Evolutionary conservation across 108 stramenopile genomes (phyloP).

Genomic region (Cylindrotheca closterium): DNA sequence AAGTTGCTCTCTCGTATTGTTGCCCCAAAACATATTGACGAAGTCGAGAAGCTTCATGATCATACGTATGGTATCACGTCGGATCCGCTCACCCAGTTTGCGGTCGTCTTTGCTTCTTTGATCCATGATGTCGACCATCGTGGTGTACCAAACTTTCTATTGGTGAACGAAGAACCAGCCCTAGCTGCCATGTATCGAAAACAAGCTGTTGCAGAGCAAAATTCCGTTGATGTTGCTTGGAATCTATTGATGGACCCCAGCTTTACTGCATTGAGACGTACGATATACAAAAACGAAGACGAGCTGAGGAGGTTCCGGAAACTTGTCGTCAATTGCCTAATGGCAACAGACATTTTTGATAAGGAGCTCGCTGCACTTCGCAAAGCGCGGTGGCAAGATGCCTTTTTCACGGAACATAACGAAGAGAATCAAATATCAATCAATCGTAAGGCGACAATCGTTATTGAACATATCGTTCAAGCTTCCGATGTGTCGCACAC

Average conservation of each 20-base stretch:
- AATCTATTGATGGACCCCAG: slow-evolving; percentile 41
- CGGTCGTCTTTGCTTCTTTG: slow-evolving; percentile 41
- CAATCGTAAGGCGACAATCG: slow-evolving; percentile 35
- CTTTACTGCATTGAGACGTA: slow-evolving; percentile 34
- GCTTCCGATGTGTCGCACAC: slow-evolving; percentile 58
- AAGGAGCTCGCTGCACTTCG: slow-evolving; percentile 34
- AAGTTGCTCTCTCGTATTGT: slow-evolving; percentile 20
- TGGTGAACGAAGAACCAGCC: slow-evolving; percentile 53
- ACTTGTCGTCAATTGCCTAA: slow-evolving; percentile 46
- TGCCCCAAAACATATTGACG: background rate
- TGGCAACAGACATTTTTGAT: slow-evolving; percentile 65
- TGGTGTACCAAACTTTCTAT: slow-evolving; percentile 47
- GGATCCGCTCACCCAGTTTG: slow-evolving; percentile 46
- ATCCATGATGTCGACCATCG: slow-evolving; percentile 58
- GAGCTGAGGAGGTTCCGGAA: slow-evolving; percentile 51
- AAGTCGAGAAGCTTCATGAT: slow-evolving; percentile 8
- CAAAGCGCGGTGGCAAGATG: slow-evolving; percentile 27
- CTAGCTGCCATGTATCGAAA: slow-evolving; percentile 45
- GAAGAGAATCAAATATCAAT: background rate
- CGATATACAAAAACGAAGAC: slow-evolving; percentile 37
- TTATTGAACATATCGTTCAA: slow-evolving; percentile 55
- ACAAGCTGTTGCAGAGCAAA: slow-evolving; percentile 54
- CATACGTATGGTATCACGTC: slow-evolving; percentile 37
- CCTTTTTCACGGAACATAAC: slow-evolving; percentile 9
- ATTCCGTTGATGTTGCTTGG: slow-evolving; percentile 58